These are phyloP conservation scores for Metschnikowia sp. DNA, from an alignment of 805 yeast genomes.

Conservation along the genomic window DNA sequence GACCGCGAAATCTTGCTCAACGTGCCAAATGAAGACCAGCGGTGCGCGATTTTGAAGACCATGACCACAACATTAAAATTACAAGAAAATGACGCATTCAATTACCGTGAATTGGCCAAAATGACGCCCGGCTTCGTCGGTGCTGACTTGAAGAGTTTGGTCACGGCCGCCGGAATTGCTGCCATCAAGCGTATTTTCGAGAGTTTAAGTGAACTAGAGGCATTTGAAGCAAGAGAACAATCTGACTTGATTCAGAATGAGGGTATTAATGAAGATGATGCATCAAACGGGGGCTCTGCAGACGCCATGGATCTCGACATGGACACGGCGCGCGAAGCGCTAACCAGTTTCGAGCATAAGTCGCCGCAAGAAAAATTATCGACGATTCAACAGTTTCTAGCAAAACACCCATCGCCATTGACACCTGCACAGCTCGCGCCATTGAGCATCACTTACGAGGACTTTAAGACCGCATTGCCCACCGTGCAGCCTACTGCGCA, in stretches of 20 bases:
- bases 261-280: not conserved
- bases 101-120: conserved; percentile 73
- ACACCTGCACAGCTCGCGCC: conserved; percentile 73
- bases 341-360: conserved; percentile 26
- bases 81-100: conserved; percentile 52
- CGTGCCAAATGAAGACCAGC: conserved; percentile 87
- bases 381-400: conserved; percentile 68
- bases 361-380: conserved; percentile 43
- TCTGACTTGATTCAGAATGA: not conserved
- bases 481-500: conserved; percentile 95
- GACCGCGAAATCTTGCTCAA: conserved; percentile 91
- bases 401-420: conserved; percentile 75
- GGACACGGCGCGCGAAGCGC: not conserved
- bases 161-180: conserved; percentile 90
- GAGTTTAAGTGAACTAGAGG: conserved; percentile 45
- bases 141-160: conserved; percentile 91
- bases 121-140: conserved; percentile 96
- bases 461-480: conserved; percentile 82
- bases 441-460: conserved; percentile 70
- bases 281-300: not conserved
- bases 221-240: conserved; percentile 15
- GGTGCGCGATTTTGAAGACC: conserved; percentile 70
- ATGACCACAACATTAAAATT: conserved; percentile 68
- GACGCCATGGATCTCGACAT: conserved; percentile 36
- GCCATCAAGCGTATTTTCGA: conserved; percentile 91